Evolutionary conservation across 2,329 filamentous ascomycete species (phyloP).

Genomic region (Calycina herbarum): DNA sequence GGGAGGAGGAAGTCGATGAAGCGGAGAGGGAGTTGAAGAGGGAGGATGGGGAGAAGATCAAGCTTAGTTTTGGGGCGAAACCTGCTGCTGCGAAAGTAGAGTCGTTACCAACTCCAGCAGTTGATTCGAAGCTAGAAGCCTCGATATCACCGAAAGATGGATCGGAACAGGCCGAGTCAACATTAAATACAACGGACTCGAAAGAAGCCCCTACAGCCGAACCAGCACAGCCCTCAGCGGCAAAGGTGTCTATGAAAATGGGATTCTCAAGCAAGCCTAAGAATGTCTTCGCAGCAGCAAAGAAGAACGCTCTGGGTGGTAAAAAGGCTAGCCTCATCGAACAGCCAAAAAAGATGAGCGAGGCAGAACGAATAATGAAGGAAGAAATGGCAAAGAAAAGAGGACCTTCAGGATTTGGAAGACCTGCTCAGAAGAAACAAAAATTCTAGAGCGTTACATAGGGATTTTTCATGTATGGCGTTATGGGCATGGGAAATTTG

Average conservation of each 20-base stretch:
- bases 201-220: conserved; percentile 17
- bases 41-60: conserved; percentile 74
- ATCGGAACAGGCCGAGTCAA: conserved; percentile 8
- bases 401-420: conserved; percentile 47
- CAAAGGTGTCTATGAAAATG: conserved; percentile 65
- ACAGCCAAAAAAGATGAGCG: conserved; percentile 80
- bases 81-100: conserved; percentile 28
- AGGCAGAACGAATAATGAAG: conserved; percentile 86
- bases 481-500: conserved; percentile 10
- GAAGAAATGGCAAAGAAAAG: conserved; percentile 70
- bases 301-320: conserved; percentile 69
- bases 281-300: conserved; percentile 69
- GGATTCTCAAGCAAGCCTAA: conserved; percentile 66
- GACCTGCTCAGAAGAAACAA: conserved; percentile 57
- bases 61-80: conserved; percentile 61
- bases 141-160: conserved; percentile 6
- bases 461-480: neutral
- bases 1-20: conserved; percentile 43
- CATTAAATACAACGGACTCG: conserved; percentile 10
- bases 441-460: conserved; percentile 36
- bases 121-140: neutral
- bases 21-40: conserved; percentile 54
- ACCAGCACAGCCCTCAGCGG: conserved; percentile 24
- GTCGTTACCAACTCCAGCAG: neutral
- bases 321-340: conserved; percentile 62